Evolutionary conservation across 805 yeast species (phyloP), one percentile per base, ranked within the genome.

Genomic region (Cyberlindnera petersonii): DNA sequence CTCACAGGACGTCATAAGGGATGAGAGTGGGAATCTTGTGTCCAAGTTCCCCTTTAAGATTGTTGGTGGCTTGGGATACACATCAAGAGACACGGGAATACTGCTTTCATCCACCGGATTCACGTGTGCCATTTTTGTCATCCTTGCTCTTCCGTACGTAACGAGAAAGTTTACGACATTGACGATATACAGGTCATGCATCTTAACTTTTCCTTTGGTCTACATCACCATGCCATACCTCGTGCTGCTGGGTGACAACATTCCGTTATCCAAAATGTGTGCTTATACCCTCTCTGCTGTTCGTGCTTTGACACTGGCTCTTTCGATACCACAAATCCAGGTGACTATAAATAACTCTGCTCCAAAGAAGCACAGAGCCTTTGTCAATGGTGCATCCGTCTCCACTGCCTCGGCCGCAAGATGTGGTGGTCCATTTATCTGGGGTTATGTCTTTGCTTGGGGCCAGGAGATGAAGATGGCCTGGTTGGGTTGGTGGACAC

Each of bases 91-190:
- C 17, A 49, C 55, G 1, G 55, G 54, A 30, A 39, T 38, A 20
- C 28, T 51, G 8, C 32, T 51, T 19, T 51, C 54, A 6, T 41
- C 50, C 4, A 51, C 51, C 10, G 55, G 54, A 8, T 31, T 48
- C 26, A 38, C 51, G 7, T 49, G 49, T 9, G 47, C 49, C 15
- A 29, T 49, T 29, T 40, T 37, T 24, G 47, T 51, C 7, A 22
- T 49, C 6, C 28, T 47, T 14, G 46, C 41, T 2, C 43, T 51
- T 23, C 54, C 53, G 14, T 50, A 46, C 27, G 35, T 49, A 20
- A 51, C 50, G n/a, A 46, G 54, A 33, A 49, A 37, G 13, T 49
- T 34, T 37, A 52, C 46, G 29, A 42, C 54, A 9, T 33, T 51
- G 13, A 26, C 44, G 29, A 49, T 51, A 3, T 51, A 47, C 29